Evolutionary conservation across 2,329 filamentous ascomycete genomes (phyloP).

Genomic region (Neocatenulostroma microsporum): DNA sequence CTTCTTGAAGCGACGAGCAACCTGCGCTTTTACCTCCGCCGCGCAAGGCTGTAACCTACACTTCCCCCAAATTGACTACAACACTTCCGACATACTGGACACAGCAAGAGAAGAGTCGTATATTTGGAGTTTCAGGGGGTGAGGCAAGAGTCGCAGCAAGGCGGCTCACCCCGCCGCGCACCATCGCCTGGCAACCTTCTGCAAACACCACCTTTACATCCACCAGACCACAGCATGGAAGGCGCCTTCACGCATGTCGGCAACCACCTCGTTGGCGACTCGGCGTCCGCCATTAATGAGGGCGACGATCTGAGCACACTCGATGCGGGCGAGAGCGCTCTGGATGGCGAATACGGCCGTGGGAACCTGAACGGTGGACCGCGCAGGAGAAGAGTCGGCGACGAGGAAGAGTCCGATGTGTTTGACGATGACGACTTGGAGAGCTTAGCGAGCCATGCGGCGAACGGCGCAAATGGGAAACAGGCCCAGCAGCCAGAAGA

Average conservation of each 20-base stretch:
- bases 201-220: not conserved
- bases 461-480: slow-evolving; percentile 63
- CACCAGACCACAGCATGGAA: slow-evolving; percentile 60
- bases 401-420: slow-evolving; percentile 78
- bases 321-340: slow-evolving; percentile 63
- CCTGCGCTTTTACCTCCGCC: too few relatives aligned
- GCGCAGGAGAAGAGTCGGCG: slow-evolving; percentile 65
- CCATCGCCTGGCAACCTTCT: too few relatives aligned
- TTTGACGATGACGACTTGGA: slow-evolving; percentile 64
- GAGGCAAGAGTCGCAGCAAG: not conserved
- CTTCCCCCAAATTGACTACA: too few relatives aligned
- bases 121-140: too few relatives aligned
- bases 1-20: too few relatives aligned
- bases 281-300: slow-evolving; percentile 79
- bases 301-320: slow-evolving; percentile 55
- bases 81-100: too few relatives aligned
- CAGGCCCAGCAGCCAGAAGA: slow-evolving; percentile 60
- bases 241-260: slow-evolving; percentile 77
- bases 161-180: not conserved
- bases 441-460: slow-evolving; percentile 70
- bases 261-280: slow-evolving; percentile 79
- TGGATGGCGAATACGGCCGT: slow-evolving; percentile 55
- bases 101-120: too few relatives aligned
- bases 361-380: slow-evolving; percentile 54
- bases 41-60: too few relatives aligned